Conservation (phyloP, 768 basidiomycete species). For the Mrakia gelida region DNA sequence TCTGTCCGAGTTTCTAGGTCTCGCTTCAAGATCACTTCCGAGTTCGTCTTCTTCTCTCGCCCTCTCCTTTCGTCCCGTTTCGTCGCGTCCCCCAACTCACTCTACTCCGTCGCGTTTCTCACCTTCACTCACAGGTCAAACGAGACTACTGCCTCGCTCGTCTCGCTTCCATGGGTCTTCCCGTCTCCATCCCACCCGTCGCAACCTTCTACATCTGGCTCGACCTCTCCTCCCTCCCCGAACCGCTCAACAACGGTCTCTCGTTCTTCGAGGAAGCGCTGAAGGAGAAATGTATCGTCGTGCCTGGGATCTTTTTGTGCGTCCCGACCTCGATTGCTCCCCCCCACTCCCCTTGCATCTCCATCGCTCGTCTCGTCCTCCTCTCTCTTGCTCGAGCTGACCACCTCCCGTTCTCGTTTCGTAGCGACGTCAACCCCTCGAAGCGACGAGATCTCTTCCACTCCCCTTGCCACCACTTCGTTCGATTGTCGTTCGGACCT, state of each 20-base stretch:
- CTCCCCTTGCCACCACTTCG: constrained; percentile 23
- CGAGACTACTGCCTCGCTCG: constrained; percentile 81
- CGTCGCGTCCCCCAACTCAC: not conserved
- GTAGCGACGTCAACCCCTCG: constrained; percentile 17
- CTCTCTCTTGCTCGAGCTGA: not conserved
- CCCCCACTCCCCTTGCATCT: no score
- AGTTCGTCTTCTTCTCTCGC: not conserved
- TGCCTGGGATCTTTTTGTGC: constrained; percentile 19
- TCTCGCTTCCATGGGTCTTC: constrained; percentile 70
- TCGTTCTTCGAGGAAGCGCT: constrained; percentile 93
- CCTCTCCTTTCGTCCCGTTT: not conserved
- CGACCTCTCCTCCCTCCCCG: constrained; percentile 70
- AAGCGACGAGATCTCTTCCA: constrained; percentile 21
- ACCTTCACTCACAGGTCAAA: constrained; percentile 67
- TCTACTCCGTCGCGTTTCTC: not conserved
- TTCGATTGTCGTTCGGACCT: constrained; percentile 16
- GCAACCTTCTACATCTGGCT: constrained; percentile 91
- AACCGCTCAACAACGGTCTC: constrained; percentile 82
- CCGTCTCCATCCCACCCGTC: constrained; percentile 52
- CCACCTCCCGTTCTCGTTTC: not conserved
- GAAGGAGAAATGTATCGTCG: constrained; percentile 55
- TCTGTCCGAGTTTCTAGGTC: constrained; percentile 47
- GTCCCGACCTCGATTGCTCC: no score
- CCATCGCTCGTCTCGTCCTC: not conserved
- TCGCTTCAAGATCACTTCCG: constrained; percentile 70